Conservation (phyloP, 75 land plant species). For the Cryptomeria japonica region DNA sequence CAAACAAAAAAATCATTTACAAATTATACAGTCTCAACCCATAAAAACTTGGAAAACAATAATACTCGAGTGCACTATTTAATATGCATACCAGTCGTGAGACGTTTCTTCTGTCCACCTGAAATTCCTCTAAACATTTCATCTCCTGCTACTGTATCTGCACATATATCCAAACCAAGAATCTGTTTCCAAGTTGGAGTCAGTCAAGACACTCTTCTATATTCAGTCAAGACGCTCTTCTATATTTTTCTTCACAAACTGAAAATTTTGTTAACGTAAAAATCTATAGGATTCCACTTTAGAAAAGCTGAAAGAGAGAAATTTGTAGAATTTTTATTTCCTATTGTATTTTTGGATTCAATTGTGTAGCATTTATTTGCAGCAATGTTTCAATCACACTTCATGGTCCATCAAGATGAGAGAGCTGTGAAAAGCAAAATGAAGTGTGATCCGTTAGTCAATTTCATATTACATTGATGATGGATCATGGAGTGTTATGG, state of each 20-base stretch:
- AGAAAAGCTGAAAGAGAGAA: too few species aligned
- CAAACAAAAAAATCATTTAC: neutral
- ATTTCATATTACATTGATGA: too few species aligned
- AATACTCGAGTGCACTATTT: neutral
- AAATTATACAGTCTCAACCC: neutral
- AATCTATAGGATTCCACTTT: too few species aligned
- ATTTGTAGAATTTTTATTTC: too few species aligned
- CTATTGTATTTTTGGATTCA: too few species aligned
- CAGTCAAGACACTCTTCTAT: neutral
- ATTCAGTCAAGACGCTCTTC: neutral
- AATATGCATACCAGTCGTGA: constrained; percentile 25
- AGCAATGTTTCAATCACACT: too few species aligned
- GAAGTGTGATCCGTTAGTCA: too few species aligned
- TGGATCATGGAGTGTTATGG: too few species aligned
- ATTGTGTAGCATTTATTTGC: too few species aligned
- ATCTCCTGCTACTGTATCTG: constrained; percentile 30
- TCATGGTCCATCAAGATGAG: too few species aligned
- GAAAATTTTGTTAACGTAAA: too few species aligned
- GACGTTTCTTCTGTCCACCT: constrained; percentile 38
- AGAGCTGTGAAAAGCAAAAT: too few species aligned
- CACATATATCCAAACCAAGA: constrained; percentile 37
- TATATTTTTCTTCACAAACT: neutral
- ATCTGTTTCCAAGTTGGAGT: neutral
- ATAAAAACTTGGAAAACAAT: neutral
- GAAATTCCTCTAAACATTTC: constrained; percentile 36